Evolutionary conservation across 2,329 filamentous ascomycete genomes (phyloP).

Genomic region (Neopestalotiopsis sp.): DNA sequence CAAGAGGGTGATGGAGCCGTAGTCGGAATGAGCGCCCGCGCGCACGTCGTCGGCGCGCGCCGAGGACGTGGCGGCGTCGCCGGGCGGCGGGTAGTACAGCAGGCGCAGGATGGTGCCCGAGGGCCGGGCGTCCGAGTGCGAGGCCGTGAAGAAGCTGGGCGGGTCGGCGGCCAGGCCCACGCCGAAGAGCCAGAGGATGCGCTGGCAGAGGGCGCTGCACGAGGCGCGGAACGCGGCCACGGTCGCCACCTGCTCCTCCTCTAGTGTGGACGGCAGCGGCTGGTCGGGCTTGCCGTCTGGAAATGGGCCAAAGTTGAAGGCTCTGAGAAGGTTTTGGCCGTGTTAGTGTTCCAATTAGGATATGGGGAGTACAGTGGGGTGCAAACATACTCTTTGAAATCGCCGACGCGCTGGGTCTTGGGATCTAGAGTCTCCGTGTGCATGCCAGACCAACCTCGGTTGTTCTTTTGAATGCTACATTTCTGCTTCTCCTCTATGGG

Average conservation of each 20-base stretch:
- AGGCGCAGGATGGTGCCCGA: conserved; percentile 69
- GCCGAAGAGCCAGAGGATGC: conserved; percentile 78
- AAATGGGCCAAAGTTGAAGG: conserved; percentile 89
- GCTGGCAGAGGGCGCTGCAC: conserved; percentile 75
- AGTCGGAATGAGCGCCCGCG: conserved; percentile 92
- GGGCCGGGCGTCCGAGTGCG: conserved; percentile 51
- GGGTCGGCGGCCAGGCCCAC: conserved; percentile 71
- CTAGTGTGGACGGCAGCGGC: conserved; percentile 71
- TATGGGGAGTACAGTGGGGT: no score
- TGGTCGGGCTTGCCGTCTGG: conserved; percentile 72
- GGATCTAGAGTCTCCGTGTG: conserved; percentile 88
- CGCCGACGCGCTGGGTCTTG: conserved; percentile 78
- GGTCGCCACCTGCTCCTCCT: conserved; percentile 57
- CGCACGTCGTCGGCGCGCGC: conserved; percentile 68
- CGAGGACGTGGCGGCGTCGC: conserved; percentile 40
- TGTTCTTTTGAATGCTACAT: conserved; percentile 79
- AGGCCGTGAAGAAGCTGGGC: conserved; percentile 58
- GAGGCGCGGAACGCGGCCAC: conserved; percentile 70
- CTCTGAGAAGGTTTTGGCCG: conserved; percentile 3
- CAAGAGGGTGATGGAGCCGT: conserved; percentile 73
- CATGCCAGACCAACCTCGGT: conserved; percentile 89
- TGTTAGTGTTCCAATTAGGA: background rate
- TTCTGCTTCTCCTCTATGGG: conserved; percentile 73
- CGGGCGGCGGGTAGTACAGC: conserved; percentile 72
- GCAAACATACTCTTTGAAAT: conserved; percentile 79